These are phyloP conservation scores for Amyloporia xantha DNA, from an alignment of 768 basidiomycete species.

Conservation along the genomic window DNA sequence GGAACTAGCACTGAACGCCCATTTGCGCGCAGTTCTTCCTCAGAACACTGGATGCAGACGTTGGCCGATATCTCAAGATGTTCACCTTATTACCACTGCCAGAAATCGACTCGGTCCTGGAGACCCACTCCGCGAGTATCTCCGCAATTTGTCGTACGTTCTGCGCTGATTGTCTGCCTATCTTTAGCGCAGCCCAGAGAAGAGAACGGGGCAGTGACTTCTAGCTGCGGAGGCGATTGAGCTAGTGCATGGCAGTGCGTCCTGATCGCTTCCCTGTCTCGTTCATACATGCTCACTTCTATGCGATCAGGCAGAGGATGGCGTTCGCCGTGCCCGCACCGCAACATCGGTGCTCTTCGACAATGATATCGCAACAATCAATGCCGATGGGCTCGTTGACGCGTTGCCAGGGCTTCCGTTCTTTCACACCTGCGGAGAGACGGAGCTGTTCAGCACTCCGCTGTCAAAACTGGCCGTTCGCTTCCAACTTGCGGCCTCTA, in stretches of 20 bases:
- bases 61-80: slow-evolving; percentile 70
- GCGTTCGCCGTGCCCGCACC: slow-evolving; percentile 17
- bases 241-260: slow-evolving; percentile 24
- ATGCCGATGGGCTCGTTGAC: slow-evolving; percentile 46
- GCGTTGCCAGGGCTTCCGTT: slow-evolving; percentile 65
- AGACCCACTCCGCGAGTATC: slow-evolving; percentile 46
- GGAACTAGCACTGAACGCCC: no score
- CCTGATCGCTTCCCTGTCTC: no score
- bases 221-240: slow-evolving; percentile 24
- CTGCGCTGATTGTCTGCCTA: no score
- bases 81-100: slow-evolving; percentile 70
- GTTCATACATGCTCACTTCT: no score
- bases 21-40: slow-evolving; percentile 96
- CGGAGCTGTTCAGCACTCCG: slow-evolving; percentile 46
- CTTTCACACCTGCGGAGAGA: slow-evolving; percentile 43
- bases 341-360: slow-evolving; percentile 21
- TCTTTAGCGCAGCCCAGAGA: slow-evolving; percentile 17
- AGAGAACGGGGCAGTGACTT: slow-evolving; percentile 19
- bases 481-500: slow-evolving; percentile 54
- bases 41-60: slow-evolving; percentile 72
- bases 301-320: no score
- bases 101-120: slow-evolving; percentile 50
- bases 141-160: neutral
- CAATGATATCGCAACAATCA: slow-evolving; percentile 29
- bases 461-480: slow-evolving; percentile 56